Conservation (phyloP, 306 rosid species). For the Arachis stenosperma region DNA sequence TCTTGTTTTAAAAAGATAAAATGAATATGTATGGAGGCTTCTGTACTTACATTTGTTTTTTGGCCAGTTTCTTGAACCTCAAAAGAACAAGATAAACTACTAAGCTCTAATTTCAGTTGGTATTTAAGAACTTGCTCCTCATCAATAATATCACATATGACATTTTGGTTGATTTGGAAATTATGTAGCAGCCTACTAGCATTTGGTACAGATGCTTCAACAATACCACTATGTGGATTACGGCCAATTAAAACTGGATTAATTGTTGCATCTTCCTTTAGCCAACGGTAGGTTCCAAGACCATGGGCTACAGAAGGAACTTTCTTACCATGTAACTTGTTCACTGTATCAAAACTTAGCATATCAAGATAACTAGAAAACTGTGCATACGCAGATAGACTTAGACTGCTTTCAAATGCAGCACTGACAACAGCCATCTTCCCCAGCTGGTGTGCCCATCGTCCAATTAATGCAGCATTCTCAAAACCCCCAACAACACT, state of each 20-base stretch:
- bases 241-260: conserved; percentile 59
- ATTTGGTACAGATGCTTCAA: conserved; percentile 76
- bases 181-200: conserved; percentile 62
- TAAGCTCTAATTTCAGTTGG: conserved; percentile 49
- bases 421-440: conserved; percentile 93
- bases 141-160: conserved; percentile 45
- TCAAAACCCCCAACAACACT: conserved; percentile 94
- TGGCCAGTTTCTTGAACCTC: conserved; percentile 78
- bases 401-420: conserved; percentile 89
- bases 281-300: conserved; percentile 90
- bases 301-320: conserved; percentile 78
- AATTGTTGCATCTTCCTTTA: conserved; percentile 73
- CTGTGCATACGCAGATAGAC: conserved; percentile 83
- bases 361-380: conserved; percentile 78
- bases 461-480: conserved; percentile 76
- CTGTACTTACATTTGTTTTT: conserved; percentile 60
- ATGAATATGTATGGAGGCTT: conserved; percentile 25
- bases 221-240: conserved; percentile 59
- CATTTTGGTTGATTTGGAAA: conserved; percentile 61
- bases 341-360: conserved; percentile 50
- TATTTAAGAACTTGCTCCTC: conserved; percentile 57
- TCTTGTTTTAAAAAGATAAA: neutral
- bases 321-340: conserved; percentile 42
- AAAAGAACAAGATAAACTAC: conserved; percentile 55
- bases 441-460: conserved; percentile 84